These are phyloP conservation scores for Monotropa hypopitys DNA, from an alignment of 179 eudicot species.

Conservation along the genomic window DNA sequence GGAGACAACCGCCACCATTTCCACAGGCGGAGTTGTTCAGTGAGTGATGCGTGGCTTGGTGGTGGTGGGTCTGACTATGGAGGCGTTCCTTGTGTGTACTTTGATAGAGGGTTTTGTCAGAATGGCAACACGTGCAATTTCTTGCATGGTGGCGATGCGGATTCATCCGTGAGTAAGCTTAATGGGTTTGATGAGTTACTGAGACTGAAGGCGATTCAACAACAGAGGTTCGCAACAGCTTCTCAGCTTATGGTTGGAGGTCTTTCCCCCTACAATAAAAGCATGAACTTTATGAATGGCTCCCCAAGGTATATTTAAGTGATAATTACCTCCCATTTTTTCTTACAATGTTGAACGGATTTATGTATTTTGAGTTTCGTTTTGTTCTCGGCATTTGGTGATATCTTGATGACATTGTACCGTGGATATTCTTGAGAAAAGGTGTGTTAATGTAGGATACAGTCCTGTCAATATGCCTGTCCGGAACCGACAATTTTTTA, in stretches of 20 bases:
- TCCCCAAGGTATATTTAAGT: conserved; percentile 35
- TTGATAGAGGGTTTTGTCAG: conserved; percentile 51
- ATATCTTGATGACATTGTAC: background rate
- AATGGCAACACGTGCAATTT: conserved; percentile 44
- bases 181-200: conserved; percentile 63
- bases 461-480: background rate
- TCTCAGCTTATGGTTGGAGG: conserved; percentile 50
- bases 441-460: background rate
- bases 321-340: background rate
- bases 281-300: conserved; percentile 36
- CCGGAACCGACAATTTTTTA: background rate
- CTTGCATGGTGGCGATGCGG: conserved; percentile 25
- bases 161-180: conserved; percentile 24
- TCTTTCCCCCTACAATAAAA: conserved; percentile 18
- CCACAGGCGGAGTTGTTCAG: conserved; percentile 55
- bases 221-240: conserved; percentile 46
- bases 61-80: conserved; percentile 30
- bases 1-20: conserved; percentile 12
- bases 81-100: conserved; percentile 55
- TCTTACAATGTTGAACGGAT: background rate
- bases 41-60: conserved; percentile 41
- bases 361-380: background rate
- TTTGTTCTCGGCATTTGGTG: background rate
- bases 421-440: background rate
- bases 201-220: conserved; percentile 57